Conservation (phyloP, 805 yeast species). For the Kodamaea kaohsiungensis region DNA sequence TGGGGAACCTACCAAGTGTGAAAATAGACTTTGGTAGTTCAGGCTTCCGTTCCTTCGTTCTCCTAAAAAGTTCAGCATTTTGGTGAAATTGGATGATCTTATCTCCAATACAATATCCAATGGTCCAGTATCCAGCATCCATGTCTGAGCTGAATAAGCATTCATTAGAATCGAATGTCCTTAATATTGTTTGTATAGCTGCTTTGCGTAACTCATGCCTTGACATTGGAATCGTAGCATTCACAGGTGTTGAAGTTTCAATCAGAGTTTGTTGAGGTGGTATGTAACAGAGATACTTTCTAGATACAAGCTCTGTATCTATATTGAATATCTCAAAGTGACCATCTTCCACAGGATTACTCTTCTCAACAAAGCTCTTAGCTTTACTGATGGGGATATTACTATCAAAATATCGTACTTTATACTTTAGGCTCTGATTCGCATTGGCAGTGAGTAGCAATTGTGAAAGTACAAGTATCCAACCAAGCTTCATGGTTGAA, state of each 20-base stretch:
- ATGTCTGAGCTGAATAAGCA: conserved; percentile 27
- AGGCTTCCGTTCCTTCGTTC: conserved; percentile 31
- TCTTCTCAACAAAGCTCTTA: conserved; percentile 5
- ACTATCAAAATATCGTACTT: conserved; percentile 18
- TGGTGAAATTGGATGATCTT: conserved; percentile 52
- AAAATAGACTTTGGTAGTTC: conserved; percentile 33
- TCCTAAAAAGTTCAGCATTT: conserved; percentile 20
- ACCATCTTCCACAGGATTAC: conserved; percentile 12
- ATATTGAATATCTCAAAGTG: conserved; percentile 20
- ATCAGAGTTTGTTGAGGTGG: conserved; percentile 13
- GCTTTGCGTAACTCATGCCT: conserved; percentile 15
- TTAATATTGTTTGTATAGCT: conserved; percentile 18
- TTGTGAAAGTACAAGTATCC: neutral
- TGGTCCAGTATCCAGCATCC: conserved; percentile 54
- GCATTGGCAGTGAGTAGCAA: neutral
- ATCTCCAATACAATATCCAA: conserved; percentile 50
- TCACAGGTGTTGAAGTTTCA: neutral
- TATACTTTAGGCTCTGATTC: conserved; percentile 15
- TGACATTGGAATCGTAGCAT: neutral
- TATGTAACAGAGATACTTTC: conserved; percentile 23
- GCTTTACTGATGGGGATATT: conserved; percentile 19
- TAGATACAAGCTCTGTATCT: conserved; percentile 2
- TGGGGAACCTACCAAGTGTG: conserved; percentile 39
- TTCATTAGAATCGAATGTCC: conserved; percentile 18
- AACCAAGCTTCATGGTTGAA: neutral